These are phyloP conservation scores for Trichoderma afroharzianum DNA, from an alignment of 2,329 filamentous ascomycete species.

Conservation along the genomic window DNA sequence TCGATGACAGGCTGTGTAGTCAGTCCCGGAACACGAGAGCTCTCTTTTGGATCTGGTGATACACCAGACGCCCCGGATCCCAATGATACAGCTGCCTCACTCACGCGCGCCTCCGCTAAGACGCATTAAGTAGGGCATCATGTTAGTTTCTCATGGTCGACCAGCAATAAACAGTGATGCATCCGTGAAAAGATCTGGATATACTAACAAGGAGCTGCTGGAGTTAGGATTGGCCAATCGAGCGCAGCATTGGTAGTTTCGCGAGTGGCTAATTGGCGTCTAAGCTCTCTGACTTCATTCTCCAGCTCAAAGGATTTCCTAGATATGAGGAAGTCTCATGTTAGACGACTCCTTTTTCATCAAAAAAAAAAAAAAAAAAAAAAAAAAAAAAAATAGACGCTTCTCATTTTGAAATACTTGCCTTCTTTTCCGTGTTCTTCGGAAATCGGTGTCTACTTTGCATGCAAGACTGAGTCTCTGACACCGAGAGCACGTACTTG, in stretches of 20 bases:
- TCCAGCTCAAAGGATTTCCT: constrained; percentile 11
- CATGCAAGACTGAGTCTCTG: not conserved
- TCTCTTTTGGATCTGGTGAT: not conserved
- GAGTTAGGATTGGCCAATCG: not conserved
- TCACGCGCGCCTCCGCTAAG: not conserved
- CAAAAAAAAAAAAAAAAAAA: rapidly evolving
- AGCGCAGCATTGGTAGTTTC: not conserved
- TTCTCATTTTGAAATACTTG: not conserved
- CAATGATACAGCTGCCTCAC: not conserved
- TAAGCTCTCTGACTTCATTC: constrained; percentile 7
- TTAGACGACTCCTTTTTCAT: not conserved
- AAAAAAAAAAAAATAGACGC: rapidly evolving
- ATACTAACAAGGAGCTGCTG: constrained; percentile 1
- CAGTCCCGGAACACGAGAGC: not conserved
- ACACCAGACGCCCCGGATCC: not conserved
- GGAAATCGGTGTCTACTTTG: constrained; percentile 6
- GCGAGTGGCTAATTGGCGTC: not conserved
- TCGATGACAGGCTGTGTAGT: constrained; percentile 8
- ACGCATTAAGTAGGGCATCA: not conserved
- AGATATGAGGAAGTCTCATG: not conserved
- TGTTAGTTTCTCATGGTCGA: not conserved
- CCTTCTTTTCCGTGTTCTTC: constrained; percentile 7
- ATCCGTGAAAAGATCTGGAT: not conserved
- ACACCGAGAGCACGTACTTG: not conserved
- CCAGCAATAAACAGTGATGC: not conserved